Base-by-base conservation (phyloP, 2,329 filamentous ascomycete species). In the Xylaria arbuscula region DNA sequence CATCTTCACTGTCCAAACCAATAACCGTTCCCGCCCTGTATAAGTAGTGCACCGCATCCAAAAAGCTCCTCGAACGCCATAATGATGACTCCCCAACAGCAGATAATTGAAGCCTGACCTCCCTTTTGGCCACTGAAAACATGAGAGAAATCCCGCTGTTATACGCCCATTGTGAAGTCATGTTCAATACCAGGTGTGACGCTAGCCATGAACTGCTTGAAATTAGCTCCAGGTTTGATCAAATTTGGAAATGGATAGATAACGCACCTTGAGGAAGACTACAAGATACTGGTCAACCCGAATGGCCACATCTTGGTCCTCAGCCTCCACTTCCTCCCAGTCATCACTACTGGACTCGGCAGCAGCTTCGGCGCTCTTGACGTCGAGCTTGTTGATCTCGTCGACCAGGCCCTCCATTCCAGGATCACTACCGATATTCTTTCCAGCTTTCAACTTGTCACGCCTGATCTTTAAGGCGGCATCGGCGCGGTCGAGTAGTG, bases 151-250 rank as follows among this genome's bases (percentile, higher is more conserved):
- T 34, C 57, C 54, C 66, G 40, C 48, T 32, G 24, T 85, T 85
- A 97, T 47, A 97, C 90, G 6, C 93, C 93, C 94, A 98, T 98
- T 0, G 95, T 98, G 80, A 97, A 98, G 79, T 98, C 95, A 80
- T 98, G 93, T 82, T 98, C 95, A 80, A 99, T 98, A 56, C 94
- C 94, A 6, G 96, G 96, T 17, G 95, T 98, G 53, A 99, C 96
- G 75, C 91, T 96, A 40, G 91, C 90, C 84, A 93, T 93, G 80
- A 93, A 93, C 86, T 88, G 63, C 36, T 63, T 28, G 22, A 13
- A 40, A 70, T 82, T 73, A 79, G 79, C 62, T 61, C 59, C 2
- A n/a, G 40, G 5, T 9, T 1, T 28, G 28, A 19, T 15, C 3
- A 42, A 1, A 55, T 36, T 17, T 15, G n/a, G 9, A 42, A 1